Evolutionary conservation across 2,329 filamentous ascomycete species (phyloP), one percentile per base, ranked within the genome.

Genomic region (Paraconiothyrium brasiliense): DNA sequence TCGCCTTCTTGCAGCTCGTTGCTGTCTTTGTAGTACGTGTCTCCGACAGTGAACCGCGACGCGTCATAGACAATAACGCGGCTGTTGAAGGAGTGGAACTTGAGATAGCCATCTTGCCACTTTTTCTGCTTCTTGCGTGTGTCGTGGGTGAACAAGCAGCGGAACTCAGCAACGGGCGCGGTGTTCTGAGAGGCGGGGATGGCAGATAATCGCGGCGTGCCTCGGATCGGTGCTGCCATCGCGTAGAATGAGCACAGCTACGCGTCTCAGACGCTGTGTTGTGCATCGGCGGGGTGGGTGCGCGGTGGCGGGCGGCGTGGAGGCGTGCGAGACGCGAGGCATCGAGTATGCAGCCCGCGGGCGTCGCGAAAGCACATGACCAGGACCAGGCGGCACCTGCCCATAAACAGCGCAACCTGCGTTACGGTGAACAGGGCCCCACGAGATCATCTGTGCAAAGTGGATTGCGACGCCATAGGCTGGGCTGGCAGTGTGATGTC

Each of bases 61-160:
- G 92, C 89, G 76, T 97, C 93, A 71, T 95, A 94, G 7, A 96
- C 92, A 92, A 97, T 96, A 62, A 95, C 83, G 4, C 92, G 89
- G 74, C 89, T 92, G 81, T 97, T 97, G 86, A 97, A 97, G 0
- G 91, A 90, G 74, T 97, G 94, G 67, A 90, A 97, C 66, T 90
- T 91, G 63, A 97, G 86, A 55, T 89, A 89, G 39, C 94, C 94
- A 89, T 97, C 94, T 72, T 97, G 92, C 94, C 94, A 97, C 63
- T 92, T 85, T 77, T 97, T 97, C 69, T 92, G 89, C 80, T 97
- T 97, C 59, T 92, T 89, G 55, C 89, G 88, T 46, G 97, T 78
- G 74, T 97, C 94, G 74, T 92, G 88, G 1, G 93, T 96, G 79
- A 92, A 97, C 4, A 97, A 88, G 76, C 94, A 97, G 64, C 87